Evolutionary conservation across 1,284 basidiomycete species (phyloP), one percentile per base, ranked within the genome.

Genomic region (Ceratobasidium sp.): DNA sequence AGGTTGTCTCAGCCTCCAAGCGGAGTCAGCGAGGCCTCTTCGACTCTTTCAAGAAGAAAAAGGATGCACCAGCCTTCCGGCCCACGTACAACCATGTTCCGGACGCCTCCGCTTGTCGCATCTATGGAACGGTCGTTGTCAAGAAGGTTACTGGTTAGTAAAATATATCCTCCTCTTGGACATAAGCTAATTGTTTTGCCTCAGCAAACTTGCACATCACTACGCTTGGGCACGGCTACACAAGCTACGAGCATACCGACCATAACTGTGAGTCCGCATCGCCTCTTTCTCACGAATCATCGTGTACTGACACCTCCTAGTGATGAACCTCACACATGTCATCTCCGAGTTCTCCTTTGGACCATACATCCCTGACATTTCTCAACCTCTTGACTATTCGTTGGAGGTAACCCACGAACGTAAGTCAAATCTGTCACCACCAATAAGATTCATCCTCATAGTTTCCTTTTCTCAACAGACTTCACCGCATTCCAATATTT

Each of bases 261-360:
- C 96, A 98, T 79, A 86, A 82, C 7, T 81, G 94, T 96, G 79
- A 78, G 89, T 27, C 68, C 64, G 69, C 41, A 51, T 11, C 24
- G 16, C 39, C 4, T 37, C 31, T 41, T n/a, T 31, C 54, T 31
- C 34, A 61, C 46, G 51, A 56, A 48, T 24, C 24, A 43, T 71
- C 43, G 73, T 31, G 51, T 29, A 16, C 63, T 58, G 37, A 75
- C 56, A 37, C 29, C 69, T 65, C 29, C 48, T 77, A 97, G 93
- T 92, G 77, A 98, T 99, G 95, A 98, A 99, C 81, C 86, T 98
- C 41, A 95, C 94, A 0, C 97, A 99, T 83, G 91, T 98, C 74
- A 95, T 98, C 78, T 92, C 92, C 76, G 97, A 98, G 82, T 97
- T 98, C 81, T 98, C 95, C 0, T 98, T 98, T 79, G 97, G 97